Base-by-base conservation (phyloP, 1,139 yeast species). In the Pichia sp. region DNA sequence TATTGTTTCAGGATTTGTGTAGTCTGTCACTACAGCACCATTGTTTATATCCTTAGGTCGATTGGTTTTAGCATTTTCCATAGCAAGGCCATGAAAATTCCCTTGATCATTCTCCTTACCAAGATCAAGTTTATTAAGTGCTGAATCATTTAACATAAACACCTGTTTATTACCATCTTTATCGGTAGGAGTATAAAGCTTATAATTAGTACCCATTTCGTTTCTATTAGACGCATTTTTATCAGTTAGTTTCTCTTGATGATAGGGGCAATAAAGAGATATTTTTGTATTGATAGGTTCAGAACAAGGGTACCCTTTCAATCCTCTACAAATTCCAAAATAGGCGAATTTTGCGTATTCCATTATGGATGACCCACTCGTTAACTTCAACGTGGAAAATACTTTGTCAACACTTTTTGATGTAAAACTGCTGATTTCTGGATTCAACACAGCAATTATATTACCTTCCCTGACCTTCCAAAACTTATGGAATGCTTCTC, bases 401-500 rank as follows among this genome's bases (percentile, higher is more conserved):
- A 36, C 89, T 60, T 44, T 58, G 10, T 34, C 36, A 6, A 25
- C 5, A 19, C 22, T 34, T 17, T 30, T 24, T 9, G n/a, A 35
- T 9, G 25, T 35, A 3, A 18, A 10, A 18, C 26, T 15, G 24
- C 28, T 23, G 63, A 69, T 2, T 67, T 66, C 67, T 0, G 98
- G 97, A 55, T 89, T 89, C 36, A 89, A 61, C 1, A 91, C 57
- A 0, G 83, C 83, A 9, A 89, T 59, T 2, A 89, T 61, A 43
- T 84, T 86, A 0, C 98, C 97, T 2, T 76, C 69, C 36, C 75
- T 67, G 4, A 88, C 54, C 46, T 80, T 84, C 78, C 85, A 84
- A 59, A 77, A 83, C 53, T 72, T 74, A 22, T 76, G 74, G 48
- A 79, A 80, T 3, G 88, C 84, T 11, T 68, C 67, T 0, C 79